Evolutionary conservation across 2,329 filamentous ascomycete genomes (phyloP).

Genomic region (Fusarium liriodendri): DNA sequence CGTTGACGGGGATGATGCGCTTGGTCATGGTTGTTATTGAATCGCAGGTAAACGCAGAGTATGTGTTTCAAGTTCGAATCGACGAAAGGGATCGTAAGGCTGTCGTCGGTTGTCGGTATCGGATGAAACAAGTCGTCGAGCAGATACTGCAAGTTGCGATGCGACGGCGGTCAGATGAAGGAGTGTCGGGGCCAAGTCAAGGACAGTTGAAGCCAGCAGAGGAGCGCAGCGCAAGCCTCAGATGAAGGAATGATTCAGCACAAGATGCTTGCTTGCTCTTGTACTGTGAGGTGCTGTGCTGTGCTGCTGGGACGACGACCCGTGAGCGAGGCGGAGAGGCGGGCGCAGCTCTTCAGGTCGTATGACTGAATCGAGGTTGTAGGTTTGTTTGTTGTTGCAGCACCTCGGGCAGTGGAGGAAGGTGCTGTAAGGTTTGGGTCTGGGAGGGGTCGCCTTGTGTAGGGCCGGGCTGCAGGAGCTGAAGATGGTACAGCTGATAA

Average conservation of each 20-base stretch:
- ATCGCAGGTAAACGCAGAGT: not conserved
- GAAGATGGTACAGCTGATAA: constrained; percentile 4
- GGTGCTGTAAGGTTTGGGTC: constrained; percentile 2
- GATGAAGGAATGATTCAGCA: not conserved
- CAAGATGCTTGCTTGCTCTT: not conserved
- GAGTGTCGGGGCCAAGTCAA: not conserved
- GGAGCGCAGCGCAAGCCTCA: not conserved
- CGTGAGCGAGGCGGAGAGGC: not conserved
- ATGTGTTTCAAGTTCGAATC: not conserved
- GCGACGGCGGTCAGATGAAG: not conserved
- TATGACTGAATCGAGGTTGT: constrained; percentile 1
- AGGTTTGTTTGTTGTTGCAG: constrained; percentile 25
- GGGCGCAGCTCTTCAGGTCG: not conserved
- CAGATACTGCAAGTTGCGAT: not conserved
- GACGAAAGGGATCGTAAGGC: constrained; percentile 3
- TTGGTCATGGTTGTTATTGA: constrained; percentile 45
- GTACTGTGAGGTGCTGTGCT: not conserved
- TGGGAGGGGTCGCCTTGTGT: constrained; percentile 26
- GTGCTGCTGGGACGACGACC: not conserved
- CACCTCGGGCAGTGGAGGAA: not conserved
- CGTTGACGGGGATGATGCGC: constrained; percentile 54
- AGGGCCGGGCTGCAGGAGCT: constrained; percentile 2
- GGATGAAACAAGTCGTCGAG: not conserved
- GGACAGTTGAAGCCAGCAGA: not conserved
- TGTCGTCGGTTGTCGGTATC: constrained; percentile 8